Conservation (phyloP, 345 rosid genomes). For the Zanthoxylum bungeanum region DNA sequence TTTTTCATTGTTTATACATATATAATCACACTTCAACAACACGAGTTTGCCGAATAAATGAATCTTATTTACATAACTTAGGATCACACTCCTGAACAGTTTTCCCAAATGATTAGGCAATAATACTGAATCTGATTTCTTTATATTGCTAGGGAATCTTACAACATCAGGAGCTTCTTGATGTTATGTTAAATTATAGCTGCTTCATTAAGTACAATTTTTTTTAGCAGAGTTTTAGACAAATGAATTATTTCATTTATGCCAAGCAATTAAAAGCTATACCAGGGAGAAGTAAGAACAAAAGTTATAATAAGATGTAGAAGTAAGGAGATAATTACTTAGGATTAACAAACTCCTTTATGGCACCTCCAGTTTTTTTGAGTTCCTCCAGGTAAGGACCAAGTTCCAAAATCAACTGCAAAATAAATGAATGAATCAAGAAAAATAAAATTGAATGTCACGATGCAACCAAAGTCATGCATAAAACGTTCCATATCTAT, state of each 20-base stretch:
- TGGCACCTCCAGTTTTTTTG: slow-evolving; percentile 82
- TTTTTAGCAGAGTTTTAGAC: not conserved
- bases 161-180: not conserved
- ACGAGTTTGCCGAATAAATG: too few species aligned
- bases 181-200: not conserved
- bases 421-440: slow-evolving; percentile 8
- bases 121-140: not conserved
- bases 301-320: slow-evolving; percentile 6
- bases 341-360: slow-evolving; percentile 97
- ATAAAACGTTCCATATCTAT: slow-evolving; percentile 8
- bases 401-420: slow-evolving; percentile 82
- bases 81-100: not conserved
- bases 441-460: not conserved
- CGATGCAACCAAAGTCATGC: not conserved
- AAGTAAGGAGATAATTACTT: slow-evolving; percentile 50
- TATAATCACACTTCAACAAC: not conserved
- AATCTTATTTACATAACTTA: too few species aligned
- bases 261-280: slow-evolving; percentile 4
- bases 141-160: not conserved
- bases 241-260: slow-evolving; percentile 3
- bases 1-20: not conserved
- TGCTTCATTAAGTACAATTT: not conserved
- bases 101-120: slow-evolving; percentile 3
- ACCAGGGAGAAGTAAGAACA: not conserved
- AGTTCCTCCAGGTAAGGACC: slow-evolving; percentile 86